phyloP scores from a whole-genome alignment of 2,329 filamentous ascomycete species.

The Ambrosiella xylebori region DNA sequence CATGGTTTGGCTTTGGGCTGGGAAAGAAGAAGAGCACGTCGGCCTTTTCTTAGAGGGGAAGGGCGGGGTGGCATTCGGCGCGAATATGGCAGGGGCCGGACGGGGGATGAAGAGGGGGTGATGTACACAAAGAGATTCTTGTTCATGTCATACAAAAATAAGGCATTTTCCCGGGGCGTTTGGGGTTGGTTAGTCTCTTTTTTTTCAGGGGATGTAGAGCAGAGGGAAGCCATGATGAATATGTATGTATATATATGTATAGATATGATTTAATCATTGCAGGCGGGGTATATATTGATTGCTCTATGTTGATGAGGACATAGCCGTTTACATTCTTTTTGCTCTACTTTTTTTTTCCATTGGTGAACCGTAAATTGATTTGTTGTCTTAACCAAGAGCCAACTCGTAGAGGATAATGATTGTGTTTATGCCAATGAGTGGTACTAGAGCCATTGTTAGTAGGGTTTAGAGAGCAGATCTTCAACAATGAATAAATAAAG shows the following conservation, averaged over 20 bases:
- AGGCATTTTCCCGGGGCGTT: too few species aligned
- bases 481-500: background rate
- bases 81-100: background rate
- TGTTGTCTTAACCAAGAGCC: conserved; percentile 43
- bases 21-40: conserved; percentile 46
- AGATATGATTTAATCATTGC: too few species aligned
- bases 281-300: too few species aligned
- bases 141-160: too few species aligned
- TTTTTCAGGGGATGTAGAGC: too few species aligned
- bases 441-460: conserved; percentile 37
- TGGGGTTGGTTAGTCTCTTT: too few species aligned
- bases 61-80: background rate
- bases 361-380: background rate
- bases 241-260: too few species aligned
- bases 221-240: too few species aligned
- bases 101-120: background rate
- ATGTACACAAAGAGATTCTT: background rate
- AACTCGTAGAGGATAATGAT: conserved; percentile 72
- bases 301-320: too few species aligned
- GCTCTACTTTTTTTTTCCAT: background rate
- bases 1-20: conserved; percentile 42
- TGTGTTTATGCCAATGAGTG: conserved; percentile 67
- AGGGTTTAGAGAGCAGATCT: background rate
- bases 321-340: background rate
- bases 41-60: conserved; percentile 16